Evolutionary conservation across 495 filamentous ascomycete species (phyloP).

Genomic region (Niebla homalea): DNA sequence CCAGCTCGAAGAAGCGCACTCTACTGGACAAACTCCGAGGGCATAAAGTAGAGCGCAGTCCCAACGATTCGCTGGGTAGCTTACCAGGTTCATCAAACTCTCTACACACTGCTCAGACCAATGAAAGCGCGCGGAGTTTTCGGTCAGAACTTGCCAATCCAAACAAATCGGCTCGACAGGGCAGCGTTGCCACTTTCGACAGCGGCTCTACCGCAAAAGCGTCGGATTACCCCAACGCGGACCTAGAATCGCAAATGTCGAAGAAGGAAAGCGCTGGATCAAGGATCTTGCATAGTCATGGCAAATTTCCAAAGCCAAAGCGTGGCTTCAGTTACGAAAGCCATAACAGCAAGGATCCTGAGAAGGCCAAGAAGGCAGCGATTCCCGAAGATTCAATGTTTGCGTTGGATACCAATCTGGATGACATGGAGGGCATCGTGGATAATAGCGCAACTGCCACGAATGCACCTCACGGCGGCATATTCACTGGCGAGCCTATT

Average conservation of each 20-base stretch:
- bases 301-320: slow-evolving; percentile 27
- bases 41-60: slow-evolving; percentile 36
- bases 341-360: slow-evolving; percentile 19
- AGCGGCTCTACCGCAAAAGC: slow-evolving; percentile 16
- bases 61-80: slow-evolving; percentile 36
- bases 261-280: slow-evolving; percentile 13
- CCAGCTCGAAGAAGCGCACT: slow-evolving; percentile 46
- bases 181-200: slow-evolving; percentile 24
- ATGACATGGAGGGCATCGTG: slow-evolving; percentile 74
- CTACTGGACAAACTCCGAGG: slow-evolving; percentile 53
- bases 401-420: slow-evolving; percentile 70
- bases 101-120: slow-evolving; percentile 27
- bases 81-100: slow-evolving; percentile 43
- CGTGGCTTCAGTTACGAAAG: slow-evolving; percentile 46
- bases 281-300: slow-evolving; percentile 16
- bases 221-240: slow-evolving; percentile 10
- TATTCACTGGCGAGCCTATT: slow-evolving; percentile 38
- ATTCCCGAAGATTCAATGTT: slow-evolving; percentile 39
- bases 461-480: slow-evolving; percentile 46
- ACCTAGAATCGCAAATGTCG: slow-evolving; percentile 14
- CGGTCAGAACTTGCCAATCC: slow-evolving; percentile 38
- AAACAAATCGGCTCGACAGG: slow-evolving; percentile 27
- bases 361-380: slow-evolving; percentile 28
- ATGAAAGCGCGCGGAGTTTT: slow-evolving; percentile 29
- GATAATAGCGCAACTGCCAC: slow-evolving; percentile 22